These are phyloP conservation scores for Cotoneaster glaucophyllus DNA, from an alignment of 306 rosid genomes.

Conservation along the genomic window DNA sequence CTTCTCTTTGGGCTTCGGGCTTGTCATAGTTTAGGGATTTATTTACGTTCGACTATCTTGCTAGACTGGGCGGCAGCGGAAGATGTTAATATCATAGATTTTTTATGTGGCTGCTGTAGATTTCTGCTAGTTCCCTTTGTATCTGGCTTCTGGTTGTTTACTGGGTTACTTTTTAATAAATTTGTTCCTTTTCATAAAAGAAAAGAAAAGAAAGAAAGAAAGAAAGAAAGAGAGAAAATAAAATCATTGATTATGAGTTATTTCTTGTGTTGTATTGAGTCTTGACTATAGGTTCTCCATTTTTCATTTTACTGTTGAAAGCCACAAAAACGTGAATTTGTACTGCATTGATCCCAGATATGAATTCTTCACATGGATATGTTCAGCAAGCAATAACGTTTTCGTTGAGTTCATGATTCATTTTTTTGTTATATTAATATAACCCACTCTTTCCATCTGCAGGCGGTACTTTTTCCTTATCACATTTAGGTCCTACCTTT, in stretches of 20 bases:
- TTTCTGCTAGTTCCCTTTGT: no score
- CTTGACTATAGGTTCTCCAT: background rate
- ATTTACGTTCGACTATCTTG: no score
- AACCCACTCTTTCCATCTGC: slow-evolving; percentile 22
- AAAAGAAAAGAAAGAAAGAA: no score
- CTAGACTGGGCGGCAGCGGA: no score
- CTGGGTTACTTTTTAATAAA: no score
- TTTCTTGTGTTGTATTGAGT: background rate
- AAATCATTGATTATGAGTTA: background rate
- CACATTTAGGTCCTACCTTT: slow-evolving; percentile 83
- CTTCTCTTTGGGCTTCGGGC: no score
- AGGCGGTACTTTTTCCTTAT: slow-evolving; percentile 82
- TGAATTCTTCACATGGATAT: background rate
- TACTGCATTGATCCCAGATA: background rate
- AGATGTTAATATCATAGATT: no score
- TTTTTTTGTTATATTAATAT: background rate
- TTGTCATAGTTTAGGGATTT: no score
- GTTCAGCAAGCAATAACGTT: background rate
- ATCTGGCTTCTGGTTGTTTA: no score
- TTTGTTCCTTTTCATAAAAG: no score
- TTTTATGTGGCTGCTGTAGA: no score
- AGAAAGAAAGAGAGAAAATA: no score
- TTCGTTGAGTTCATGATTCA: background rate
- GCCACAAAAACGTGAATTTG: background rate
- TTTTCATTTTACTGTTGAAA: background rate